A percentile compares a stretch with the other conserved stretches of the same genome.
These are phyloP conservation scores for Astragalus membranaceus DNA, from an alignment of 306 rosid genomes.

Conservation along the genomic window DNA sequence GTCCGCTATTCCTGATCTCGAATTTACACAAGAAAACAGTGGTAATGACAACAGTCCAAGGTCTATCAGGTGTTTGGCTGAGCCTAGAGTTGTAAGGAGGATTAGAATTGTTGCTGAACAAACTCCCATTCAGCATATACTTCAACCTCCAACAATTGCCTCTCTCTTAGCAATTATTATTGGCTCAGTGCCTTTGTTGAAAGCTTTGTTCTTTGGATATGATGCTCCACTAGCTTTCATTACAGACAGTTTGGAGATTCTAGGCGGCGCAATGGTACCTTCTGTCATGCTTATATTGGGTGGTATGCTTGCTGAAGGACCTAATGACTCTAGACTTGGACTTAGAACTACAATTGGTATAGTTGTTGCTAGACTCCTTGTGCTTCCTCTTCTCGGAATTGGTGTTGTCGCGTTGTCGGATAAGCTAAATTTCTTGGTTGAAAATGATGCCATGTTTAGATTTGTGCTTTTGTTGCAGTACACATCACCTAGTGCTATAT, in stretches of 20 bases:
- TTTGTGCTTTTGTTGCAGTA: constrained; percentile 74
- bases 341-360: constrained; percentile 61
- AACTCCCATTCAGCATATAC: constrained; percentile 67
- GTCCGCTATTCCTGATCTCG: constrained; percentile 38
- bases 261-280: constrained; percentile 71
- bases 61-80: constrained; percentile 68
- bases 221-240: constrained; percentile 61
- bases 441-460: constrained; percentile 47
- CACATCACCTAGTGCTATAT: constrained; percentile 77
- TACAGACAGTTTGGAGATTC: constrained; percentile 61
- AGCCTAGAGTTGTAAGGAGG: constrained; percentile 67
- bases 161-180: constrained; percentile 64
- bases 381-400: constrained; percentile 72
- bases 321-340: constrained; percentile 64
- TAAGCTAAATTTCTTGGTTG: constrained; percentile 48
- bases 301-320: constrained; percentile 91
- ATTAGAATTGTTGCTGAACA: constrained; percentile 68
- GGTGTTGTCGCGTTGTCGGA: constrained; percentile 52
- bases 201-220: constrained; percentile 51
- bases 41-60: constrained; percentile 42
- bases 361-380: constrained; percentile 59
- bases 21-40: constrained; percentile 23
- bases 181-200: constrained; percentile 60
- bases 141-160: constrained; percentile 83
- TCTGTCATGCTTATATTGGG: constrained; percentile 83